Evolutionary conservation across 768 basidiomycete genomes (phyloP), one percentile per base, ranked within the genome.

Genomic region (Boletus edulis): DNA sequence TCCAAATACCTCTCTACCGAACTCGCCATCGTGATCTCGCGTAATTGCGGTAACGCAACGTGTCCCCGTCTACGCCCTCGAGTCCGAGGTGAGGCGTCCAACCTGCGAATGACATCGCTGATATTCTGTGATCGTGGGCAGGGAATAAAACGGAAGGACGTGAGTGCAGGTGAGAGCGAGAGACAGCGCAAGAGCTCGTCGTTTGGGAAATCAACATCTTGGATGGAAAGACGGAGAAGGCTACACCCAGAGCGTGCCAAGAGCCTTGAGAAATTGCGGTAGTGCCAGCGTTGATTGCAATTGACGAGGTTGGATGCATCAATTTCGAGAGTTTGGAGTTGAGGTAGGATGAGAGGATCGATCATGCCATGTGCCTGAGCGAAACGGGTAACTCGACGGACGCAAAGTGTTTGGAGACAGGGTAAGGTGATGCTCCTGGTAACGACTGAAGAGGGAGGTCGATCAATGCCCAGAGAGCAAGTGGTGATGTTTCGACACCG

Each of bases 131-230:
- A 61, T 20, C 55, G 55, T 13, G 61, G 63, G 4, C 35, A 61
- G 20, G 61, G 63, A 24, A 67, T 57, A 32, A 66, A 62, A 22
- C 53, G 42, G 38, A 68, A 39, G 18, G 55, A 55, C 14, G 38
- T 42, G 47, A 62, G 60, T 20, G 49, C 34, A 40, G 20, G 58
- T 17, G 67, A 55, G 32, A 51, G 46, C 14, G 46, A 39, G 17
- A 67, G 57, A 39, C 66, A 66, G 4, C 55, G 63, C 18, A 63
- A 3, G 9, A 68, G 32, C 17, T 66, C 67, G 10, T 58, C 45
- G n/a, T 58, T 57, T 10, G 67, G 48, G 49, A 67, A 61, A 31
- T 58, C 17, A 11, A 68, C 54, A 8, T 60, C 58, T 37, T 35
- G 46, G 20, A 65, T 59, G 20, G 60, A 58, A 7, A 62, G 55